These are phyloP conservation scores for Coniochaeta sp. DNA, from an alignment of 2,329 filamentous ascomycete genomes.

Conservation along the genomic window DNA sequence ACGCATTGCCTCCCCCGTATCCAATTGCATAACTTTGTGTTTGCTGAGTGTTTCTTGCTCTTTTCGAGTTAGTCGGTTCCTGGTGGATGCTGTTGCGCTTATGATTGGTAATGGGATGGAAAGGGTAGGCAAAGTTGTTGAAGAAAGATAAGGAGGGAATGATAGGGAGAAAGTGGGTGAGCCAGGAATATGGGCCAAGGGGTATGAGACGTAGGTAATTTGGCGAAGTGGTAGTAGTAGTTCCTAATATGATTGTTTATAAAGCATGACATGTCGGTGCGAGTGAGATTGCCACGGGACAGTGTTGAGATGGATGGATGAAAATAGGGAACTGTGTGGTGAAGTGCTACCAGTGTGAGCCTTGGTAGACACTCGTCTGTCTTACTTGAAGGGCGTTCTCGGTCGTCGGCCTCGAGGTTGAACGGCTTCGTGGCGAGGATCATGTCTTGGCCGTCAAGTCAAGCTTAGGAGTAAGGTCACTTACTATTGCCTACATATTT, in stretches of 20 bases:
- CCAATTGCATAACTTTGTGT: conserved; percentile 1
- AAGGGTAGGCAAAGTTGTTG: not conserved
- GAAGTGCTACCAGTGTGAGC: no score
- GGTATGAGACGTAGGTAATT: not conserved
- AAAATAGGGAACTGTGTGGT: no score
- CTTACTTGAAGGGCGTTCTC: no score
- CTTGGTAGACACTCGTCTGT: no score
- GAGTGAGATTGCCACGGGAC: not conserved
- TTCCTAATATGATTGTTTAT: not conserved
- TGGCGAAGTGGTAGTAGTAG: not conserved
- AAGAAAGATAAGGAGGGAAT: not conserved
- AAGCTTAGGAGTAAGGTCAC: no score
- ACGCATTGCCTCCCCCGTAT: not conserved
- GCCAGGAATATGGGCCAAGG: not conserved
- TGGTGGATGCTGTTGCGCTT: not conserved
- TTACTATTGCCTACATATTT: no score
- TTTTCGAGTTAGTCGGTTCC: not conserved
- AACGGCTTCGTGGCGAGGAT: no score
- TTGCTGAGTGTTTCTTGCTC: not conserved
- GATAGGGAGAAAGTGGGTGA: no score
- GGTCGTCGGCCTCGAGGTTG: no score
- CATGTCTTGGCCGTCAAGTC: no score
- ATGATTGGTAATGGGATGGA: not conserved
- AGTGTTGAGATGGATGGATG: no score
- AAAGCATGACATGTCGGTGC: not conserved